Base-by-base conservation (phyloP, 2,329 filamentous ascomycete genomes). In the Pyrenophora tritici-repentis region DNA sequence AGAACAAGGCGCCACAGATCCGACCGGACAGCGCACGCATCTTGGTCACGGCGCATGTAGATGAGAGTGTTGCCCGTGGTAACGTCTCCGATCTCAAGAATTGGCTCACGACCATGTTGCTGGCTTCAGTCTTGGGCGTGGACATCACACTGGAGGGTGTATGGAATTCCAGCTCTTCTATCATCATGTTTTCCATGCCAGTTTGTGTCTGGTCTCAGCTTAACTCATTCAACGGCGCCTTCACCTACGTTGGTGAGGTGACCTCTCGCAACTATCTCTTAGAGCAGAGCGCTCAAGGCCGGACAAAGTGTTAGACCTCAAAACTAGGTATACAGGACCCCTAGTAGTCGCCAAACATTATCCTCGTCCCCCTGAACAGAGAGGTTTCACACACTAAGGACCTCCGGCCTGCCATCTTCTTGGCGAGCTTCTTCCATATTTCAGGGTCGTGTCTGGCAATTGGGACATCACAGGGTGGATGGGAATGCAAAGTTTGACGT, bases 361-460 rank as follows among this genome's bases (percentile, higher is more conserved):
- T 34, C 24, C 48, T 58, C 22, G 17, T 42, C 2, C 22, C 42
- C 33, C 31, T 31, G 16, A 42, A 51, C 6, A 31, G 26, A 2
- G 32, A 18, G 17, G n/a, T 22, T 14, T 13, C 13, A n/a, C 36
- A 14, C 29, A 2, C 33, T 17, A 2, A 24, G 0, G 14, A 26
- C 17, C 33, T 49, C 35, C 51, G 39, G 6, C 42, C 33, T 4
- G 47, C 36, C 5, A 50, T 20, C 24, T 42, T 45, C 40, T 49
- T 56, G 4, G 52, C 57, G 35, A 60, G 9, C 14, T 22, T 18
- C 32, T 47, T 6, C 58, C 57, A 58, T 26, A 13, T 17, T 8
- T 18, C 33, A 9, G 35, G 33, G 12, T 47, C 32, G n/a, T 24
- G 17, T 20, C 48, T 46, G 4, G 44, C 46, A 44, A 45, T 39